These are phyloP conservation scores for Grosmannia penicillata DNA, from an alignment of 2,329 filamentous ascomycete species.

Conservation along the genomic window DNA sequence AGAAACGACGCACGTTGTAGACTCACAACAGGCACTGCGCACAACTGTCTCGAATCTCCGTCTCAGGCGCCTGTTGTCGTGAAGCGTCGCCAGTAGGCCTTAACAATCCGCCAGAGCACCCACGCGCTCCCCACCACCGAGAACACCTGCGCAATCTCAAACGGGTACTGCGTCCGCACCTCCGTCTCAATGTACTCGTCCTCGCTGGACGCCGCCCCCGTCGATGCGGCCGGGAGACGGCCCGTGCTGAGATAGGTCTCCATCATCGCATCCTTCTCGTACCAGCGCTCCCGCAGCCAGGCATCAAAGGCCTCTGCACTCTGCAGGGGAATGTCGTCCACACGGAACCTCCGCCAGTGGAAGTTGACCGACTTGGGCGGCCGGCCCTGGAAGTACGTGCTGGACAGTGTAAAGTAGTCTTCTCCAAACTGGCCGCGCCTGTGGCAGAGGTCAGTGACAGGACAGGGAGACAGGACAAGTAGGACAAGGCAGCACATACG, in stretches of 20 bases:
- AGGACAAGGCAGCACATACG: conserved; percentile 40
- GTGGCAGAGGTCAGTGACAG: neutral
- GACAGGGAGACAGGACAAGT: neutral
- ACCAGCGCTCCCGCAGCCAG: conserved; percentile 80
- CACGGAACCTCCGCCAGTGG: conserved; percentile 77
- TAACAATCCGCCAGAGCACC: conserved; percentile 5
- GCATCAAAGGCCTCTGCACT: conserved; percentile 59
- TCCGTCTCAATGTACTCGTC: conserved; percentile 39
- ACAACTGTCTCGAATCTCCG: too few species aligned
- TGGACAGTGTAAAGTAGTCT: conserved; percentile 71
- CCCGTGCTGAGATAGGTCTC: conserved; percentile 68
- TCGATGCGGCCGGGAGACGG: conserved; percentile 59
- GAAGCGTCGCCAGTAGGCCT: neutral
- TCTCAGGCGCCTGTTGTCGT: neutral
- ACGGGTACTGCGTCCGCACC: conserved; percentile 36
- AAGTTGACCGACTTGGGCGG: conserved; percentile 93
- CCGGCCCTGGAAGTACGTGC: conserved; percentile 77
- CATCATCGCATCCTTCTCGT: conserved; percentile 79
- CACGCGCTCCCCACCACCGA: conserved; percentile 21
- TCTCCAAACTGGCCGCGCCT: conserved; percentile 77
- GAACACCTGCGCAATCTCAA: conserved; percentile 42
- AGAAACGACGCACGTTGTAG: too few species aligned
- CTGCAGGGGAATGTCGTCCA: conserved; percentile 69
- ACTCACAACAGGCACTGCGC: too few species aligned
- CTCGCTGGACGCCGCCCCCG: conserved; percentile 15